Conservation (phyloP, 306 rosid species). For the Vigna nakashimae region DNA sequence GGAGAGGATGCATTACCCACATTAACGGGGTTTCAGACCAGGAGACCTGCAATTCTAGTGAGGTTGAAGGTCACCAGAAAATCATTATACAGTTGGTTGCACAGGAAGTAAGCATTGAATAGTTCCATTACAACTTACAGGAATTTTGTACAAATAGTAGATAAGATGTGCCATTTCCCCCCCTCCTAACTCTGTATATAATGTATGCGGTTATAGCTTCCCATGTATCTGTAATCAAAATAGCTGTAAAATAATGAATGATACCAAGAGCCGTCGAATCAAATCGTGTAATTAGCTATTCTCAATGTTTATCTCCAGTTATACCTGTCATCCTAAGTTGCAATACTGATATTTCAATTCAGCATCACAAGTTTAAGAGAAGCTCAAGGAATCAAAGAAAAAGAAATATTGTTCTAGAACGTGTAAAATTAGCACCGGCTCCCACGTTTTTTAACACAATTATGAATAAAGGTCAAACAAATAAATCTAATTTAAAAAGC, state of each 20-base stretch:
- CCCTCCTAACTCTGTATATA: conserved; percentile 24
- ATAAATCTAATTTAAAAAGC: neutral
- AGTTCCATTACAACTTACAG: conserved; percentile 24
- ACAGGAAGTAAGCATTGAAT: conserved; percentile 46
- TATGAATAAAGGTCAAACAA: neutral
- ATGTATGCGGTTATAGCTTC: conserved; percentile 9
- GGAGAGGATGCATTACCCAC: conserved; percentile 44
- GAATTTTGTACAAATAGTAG: conserved; percentile 44
- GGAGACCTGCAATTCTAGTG: conserved; percentile 78
- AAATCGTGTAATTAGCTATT: neutral
- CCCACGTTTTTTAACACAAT: neutral
- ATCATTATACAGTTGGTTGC: conserved; percentile 76
- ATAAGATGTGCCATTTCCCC: conserved; percentile 22
- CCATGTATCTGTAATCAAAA: conserved; percentile 34
- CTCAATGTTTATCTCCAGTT: neutral
- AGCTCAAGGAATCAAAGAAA: conserved; percentile 1
- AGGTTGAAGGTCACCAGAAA: conserved; percentile 78
- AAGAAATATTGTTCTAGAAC: conserved; percentile 8
- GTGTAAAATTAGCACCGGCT: neutral
- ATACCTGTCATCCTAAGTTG: conserved; percentile 13
- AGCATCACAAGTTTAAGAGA: conserved; percentile 18
- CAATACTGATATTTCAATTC: neutral
- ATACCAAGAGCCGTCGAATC: conserved; percentile 31
- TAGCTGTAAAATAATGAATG: conserved; percentile 13
- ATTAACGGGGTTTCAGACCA: conserved; percentile 53